Conservation (phyloP, 176 grass and related monocot genomes). For the Carex parvula region DNA sequence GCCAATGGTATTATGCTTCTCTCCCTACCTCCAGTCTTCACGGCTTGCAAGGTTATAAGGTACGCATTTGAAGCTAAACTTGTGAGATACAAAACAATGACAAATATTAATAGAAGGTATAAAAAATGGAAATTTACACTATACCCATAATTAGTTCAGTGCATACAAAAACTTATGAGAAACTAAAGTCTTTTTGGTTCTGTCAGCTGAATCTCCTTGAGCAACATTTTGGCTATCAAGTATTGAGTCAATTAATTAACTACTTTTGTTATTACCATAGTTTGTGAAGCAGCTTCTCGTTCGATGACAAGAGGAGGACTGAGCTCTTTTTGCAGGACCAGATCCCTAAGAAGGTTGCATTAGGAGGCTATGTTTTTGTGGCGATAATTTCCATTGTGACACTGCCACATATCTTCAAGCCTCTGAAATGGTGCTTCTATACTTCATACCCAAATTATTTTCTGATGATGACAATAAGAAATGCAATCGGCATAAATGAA, state of each 20-base stretch:
- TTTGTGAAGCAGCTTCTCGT: slow-evolving; percentile 19
- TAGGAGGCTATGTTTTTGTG: slow-evolving; percentile 41
- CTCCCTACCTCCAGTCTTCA: slow-evolving; percentile 44
- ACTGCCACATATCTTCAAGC: slow-evolving; percentile 53
- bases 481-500: not conserved
- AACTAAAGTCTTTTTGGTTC: not conserved
- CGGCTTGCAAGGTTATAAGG: slow-evolving; percentile 67
- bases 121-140: not conserved
- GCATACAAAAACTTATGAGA: not conserved
- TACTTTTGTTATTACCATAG: not conserved
- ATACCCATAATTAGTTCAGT: not conserved
- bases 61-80: not conserved
- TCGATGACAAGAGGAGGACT: slow-evolving; percentile 49
- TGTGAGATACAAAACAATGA: not conserved
- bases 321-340: slow-evolving; percentile 64
- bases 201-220: not conserved
- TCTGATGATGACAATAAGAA: not conserved
- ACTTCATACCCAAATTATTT: not conserved
- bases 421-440: slow-evolving; percentile 45
- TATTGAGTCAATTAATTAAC: not conserved
- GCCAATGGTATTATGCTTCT: slow-evolving; percentile 49
- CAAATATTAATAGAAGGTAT: not conserved
- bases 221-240: not conserved
- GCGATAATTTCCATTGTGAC: slow-evolving; percentile 36
- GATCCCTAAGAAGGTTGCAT: slow-evolving; percentile 42